Evolutionary conservation across 306 rosid genomes (phyloP).

Genomic region (Cucumis sativus): DNA sequence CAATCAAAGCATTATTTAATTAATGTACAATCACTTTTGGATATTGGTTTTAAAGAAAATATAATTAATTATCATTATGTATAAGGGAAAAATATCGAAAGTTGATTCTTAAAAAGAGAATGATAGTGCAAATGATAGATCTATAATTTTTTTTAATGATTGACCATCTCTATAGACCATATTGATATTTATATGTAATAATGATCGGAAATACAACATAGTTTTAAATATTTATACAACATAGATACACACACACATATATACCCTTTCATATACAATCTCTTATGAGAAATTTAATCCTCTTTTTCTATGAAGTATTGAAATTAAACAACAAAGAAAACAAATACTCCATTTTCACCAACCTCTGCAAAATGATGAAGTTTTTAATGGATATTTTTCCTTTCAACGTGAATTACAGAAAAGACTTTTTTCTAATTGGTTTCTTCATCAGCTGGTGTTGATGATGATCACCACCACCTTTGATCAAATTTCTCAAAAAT

Average conservation of each 20-base stretch:
- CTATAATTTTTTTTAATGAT: no score
- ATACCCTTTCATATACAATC: neutral
- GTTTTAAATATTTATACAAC: neutral
- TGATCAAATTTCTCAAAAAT: constrained; percentile 45
- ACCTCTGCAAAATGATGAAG: neutral
- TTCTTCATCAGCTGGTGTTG: constrained; percentile 29
- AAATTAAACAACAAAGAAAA: neutral
- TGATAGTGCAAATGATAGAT: no score
- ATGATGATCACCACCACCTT: constrained; percentile 39
- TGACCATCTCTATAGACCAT: no score
- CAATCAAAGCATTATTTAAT: no score
- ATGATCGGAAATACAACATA: no score
- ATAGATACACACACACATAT: neutral
- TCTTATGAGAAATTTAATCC: neutral
- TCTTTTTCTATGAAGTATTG: neutral
- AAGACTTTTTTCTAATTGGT: constrained; percentile 18
- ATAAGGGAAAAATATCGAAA: no score
- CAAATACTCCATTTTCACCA: neutral
- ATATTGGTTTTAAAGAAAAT: no score
- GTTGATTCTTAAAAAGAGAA: no score
- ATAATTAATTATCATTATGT: no score
- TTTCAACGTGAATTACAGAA: constrained; percentile 18
- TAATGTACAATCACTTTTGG: no score
- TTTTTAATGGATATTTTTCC: neutral
- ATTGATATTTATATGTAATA: no score